Percentiles rank a stretch among this genome's conserved stretches.
These are phyloP conservation scores for Xanthoceras sorbifolium DNA, from an alignment of 345 rosid species.

Conservation along the genomic window DNA sequence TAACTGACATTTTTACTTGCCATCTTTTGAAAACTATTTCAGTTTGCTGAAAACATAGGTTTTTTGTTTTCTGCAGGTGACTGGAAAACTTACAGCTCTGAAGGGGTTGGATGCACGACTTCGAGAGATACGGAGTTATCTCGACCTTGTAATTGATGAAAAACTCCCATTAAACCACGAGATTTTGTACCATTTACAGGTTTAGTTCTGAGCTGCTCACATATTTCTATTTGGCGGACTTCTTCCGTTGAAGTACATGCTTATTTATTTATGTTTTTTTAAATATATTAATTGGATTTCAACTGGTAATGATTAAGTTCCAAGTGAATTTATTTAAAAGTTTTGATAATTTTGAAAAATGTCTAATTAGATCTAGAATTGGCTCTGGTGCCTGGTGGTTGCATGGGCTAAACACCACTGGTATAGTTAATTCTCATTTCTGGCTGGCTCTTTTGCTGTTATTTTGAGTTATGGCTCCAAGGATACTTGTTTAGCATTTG, in stretches of 20 bases:
- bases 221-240: neutral
- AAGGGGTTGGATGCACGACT: constrained; percentile 84
- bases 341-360: neutral
- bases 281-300: neutral
- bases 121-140: constrained; percentile 61
- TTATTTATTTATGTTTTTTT: neutral
- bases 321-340: neutral
- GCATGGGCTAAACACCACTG: neutral
- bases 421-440: no score
- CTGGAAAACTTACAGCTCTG: constrained; percentile 72
- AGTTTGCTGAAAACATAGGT: neutral
- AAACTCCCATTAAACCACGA: constrained; percentile 80
- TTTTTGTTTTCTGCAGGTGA: constrained; percentile 43
- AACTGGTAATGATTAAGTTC: neutral
- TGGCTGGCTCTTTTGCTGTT: neutral
- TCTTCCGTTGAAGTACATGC: neutral
- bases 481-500: neutral
- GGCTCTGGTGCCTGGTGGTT: neutral
- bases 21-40: neutral
- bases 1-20: neutral
- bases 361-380: constrained; percentile 1
- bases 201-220: constrained; percentile 18
- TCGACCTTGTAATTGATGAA: constrained; percentile 73
- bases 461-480: neutral
- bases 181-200: constrained; percentile 83